phyloP scores from a whole-genome alignment of 805 yeast species.

The Metschnikowia continentalis region DNA sequence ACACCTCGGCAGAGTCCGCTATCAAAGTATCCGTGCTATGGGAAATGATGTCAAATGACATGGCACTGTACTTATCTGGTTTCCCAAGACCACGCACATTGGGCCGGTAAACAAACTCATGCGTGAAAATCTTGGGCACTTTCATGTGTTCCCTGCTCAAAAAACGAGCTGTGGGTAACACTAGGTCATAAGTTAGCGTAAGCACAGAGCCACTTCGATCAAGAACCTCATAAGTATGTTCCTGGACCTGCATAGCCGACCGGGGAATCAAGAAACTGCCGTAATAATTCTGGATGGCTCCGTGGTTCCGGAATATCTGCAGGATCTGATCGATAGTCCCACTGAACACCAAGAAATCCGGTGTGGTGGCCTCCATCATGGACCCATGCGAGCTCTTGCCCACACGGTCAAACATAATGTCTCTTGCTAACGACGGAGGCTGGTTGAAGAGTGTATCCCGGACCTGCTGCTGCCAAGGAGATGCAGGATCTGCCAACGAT shows the following conservation, averaged over 20 bases:
- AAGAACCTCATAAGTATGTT: conserved; percentile 70
- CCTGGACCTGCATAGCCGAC: conserved; percentile 60
- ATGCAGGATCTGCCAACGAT: conserved; percentile 81
- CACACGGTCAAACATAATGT: conserved; percentile 68
- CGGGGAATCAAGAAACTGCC: conserved; percentile 72
- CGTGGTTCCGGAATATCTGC: conserved; percentile 71
- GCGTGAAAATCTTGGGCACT: conserved; percentile 62
- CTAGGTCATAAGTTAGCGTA: conserved; percentile 84
- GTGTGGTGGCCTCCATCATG: conserved; percentile 24
- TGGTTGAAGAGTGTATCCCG: conserved; percentile 81
- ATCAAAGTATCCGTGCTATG: conserved; percentile 24
- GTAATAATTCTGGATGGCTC: conserved; percentile 76
- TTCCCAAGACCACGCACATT: conserved; percentile 52
- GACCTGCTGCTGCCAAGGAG: conserved; percentile 93
- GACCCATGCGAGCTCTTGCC: conserved; percentile 23
- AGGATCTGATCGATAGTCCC: conserved; percentile 58
- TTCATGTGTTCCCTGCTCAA: conserved; percentile 57
- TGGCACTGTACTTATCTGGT: conserved; percentile 73
- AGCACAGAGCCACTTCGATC: conserved; percentile 85
- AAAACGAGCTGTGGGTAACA: conserved; percentile 83
- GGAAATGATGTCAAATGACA: conserved; percentile 79
- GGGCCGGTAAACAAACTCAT: conserved; percentile 80
- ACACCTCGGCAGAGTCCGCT: conserved; percentile 74
- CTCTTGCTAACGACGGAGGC: conserved; percentile 80
- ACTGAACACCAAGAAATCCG: conserved; percentile 53